Evolutionary conservation across 352 stramenopile species (phyloP), one percentile per base, ranked within the genome.

Genomic region (Halophytophthora batemanensis): DNA sequence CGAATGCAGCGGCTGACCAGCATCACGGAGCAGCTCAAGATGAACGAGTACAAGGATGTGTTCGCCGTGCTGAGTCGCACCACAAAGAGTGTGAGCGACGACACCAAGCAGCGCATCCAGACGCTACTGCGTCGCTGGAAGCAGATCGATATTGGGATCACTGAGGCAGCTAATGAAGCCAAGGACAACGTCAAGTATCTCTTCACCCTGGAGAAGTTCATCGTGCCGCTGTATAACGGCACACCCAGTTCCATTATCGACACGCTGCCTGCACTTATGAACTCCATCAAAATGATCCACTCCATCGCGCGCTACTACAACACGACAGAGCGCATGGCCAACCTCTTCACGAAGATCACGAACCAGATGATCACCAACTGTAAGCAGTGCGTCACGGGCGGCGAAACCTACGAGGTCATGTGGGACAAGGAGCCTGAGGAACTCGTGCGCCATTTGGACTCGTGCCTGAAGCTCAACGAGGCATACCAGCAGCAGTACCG

Each of bases 211-310:
- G 96, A 99, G 53, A 97, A 98, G 51, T 99, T 98, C 58, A 87
- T 95, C 45, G 74, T 93, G 13, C 86, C 86, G 17, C 59, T 95
- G 14, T 95, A 95, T 50, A 96, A 85, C 17, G 95, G 95, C 45
- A 98, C 94, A 28, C 92, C 95, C 4, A 96, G 91, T 51, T 96
- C 91, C n/a, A 99, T 99, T 53, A 97, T 98, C 51, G 96, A 99
- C 74, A 98, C 96, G 42, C 74, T 99, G 14, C 97, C 97, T 6
- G 96, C 96, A 25, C 80, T 99, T 3, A 98, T 99, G 76, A 99
- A 99, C 74, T 98, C 91, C 25, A 98, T 99, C 77, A 99, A 99
- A 77, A 99, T 99, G 97, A 98, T 99, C 56, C 96, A 99, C 63
- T 98, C 94, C 11, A 99, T 99, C 56, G 93, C 96, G 50, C 77